Conservation (phyloP, 768 basidiomycete species). For the Tephrocybe rancida region DNA sequence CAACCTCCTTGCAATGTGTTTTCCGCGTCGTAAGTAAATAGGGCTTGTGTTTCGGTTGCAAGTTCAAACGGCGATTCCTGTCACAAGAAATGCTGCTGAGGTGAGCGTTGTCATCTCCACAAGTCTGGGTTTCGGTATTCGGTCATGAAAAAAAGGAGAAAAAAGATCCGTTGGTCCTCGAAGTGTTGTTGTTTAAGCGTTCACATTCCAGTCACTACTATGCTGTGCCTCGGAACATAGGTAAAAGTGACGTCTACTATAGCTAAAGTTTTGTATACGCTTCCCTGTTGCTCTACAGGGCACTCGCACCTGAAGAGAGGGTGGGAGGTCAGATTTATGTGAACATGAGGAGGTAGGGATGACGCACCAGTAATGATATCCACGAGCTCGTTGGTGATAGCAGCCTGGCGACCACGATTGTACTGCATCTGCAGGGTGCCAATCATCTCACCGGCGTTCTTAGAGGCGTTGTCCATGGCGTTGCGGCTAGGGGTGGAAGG, state of each 20-base stretch:
- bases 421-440: slow-evolving; percentile 86
- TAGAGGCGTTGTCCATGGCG: slow-evolving; percentile 99
- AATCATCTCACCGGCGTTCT: slow-evolving; percentile 98
- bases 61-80: no score
- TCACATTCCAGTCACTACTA: not conserved
- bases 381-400: slow-evolving; percentile 94
- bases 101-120: no score
- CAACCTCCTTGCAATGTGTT: no score
- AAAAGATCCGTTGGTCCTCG: no score
- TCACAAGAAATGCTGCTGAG: no score
- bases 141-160: no score
- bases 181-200: not conserved
- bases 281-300: slow-evolving; percentile 32
- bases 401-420: slow-evolving; percentile 98
- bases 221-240: not conserved
- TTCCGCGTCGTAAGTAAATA: no score
- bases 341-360: not conserved
- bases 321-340: not conserved
- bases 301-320: slow-evolving; percentile 40
- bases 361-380: slow-evolving; percentile 87
- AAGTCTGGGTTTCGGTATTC: no score
- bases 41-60: no score
- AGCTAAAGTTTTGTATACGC: slow-evolving; percentile 11
- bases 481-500: slow-evolving; percentile 62
- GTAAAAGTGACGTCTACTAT: slow-evolving; percentile 11